A percentile compares a stretch with the other conserved stretches of the same genome.
These are phyloP conservation scores for Pyrrhoderma noxium DNA, from an alignment of 1,284 basidiomycete species.

Conservation along the genomic window DNA sequence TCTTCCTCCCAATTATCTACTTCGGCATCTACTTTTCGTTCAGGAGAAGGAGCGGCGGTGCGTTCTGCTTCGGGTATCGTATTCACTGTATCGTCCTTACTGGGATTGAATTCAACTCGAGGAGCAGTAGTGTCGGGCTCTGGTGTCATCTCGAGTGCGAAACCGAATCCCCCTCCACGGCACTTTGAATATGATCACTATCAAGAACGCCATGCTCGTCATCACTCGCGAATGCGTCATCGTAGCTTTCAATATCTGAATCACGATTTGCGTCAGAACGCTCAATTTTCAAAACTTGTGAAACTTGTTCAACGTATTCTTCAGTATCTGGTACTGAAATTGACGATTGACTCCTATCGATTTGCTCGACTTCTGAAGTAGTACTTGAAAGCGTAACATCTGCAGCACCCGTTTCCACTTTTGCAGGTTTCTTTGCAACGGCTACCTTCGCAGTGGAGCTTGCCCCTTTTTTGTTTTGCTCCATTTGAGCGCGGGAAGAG, in stretches of 20 bases:
- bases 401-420: too few species aligned
- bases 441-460: too few species aligned
- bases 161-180: not conserved
- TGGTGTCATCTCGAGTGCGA: not conserved
- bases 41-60: not conserved
- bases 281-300: not conserved
- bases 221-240: slow-evolving; percentile 16
- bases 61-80: not conserved
- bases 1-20: not conserved
- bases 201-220: slow-evolving; percentile 3
- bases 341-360: too few species aligned
- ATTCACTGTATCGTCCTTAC: not conserved
- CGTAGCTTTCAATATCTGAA: slow-evolving; percentile 17
- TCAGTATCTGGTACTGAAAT: not conserved
- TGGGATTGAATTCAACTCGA: not conserved
- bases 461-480: slow-evolving; percentile 18
- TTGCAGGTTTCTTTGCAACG: too few species aligned
- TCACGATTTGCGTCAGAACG: not conserved
- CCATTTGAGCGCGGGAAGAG: slow-evolving; percentile 18
- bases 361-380: not conserved
- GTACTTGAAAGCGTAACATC: not conserved
- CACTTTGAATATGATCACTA: slow-evolving; percentile 7
- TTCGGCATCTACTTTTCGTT: not conserved
- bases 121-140: not conserved
- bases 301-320: not conserved